phyloP scores from a whole-genome alignment of 2,329 filamentous ascomycete species.

The Neofusicoccum ribis region DNA sequence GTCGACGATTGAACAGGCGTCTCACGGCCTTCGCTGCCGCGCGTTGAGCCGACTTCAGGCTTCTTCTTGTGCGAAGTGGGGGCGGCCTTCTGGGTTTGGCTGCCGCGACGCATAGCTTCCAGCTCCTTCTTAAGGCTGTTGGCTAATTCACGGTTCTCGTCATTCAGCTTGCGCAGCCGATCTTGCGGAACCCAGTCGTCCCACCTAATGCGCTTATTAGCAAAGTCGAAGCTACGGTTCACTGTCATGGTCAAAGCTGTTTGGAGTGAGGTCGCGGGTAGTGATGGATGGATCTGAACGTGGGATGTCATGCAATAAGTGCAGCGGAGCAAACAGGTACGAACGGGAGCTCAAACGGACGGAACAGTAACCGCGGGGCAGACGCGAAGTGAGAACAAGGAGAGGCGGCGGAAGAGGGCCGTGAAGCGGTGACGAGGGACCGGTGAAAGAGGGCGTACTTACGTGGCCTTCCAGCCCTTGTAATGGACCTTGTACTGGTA shows the following conservation, averaged over 20 bases:
- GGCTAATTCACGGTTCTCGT: slow-evolving; percentile 91
- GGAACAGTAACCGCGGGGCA: slow-evolving; percentile 21
- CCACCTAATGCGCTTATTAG: slow-evolving; percentile 60
- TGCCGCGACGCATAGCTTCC: slow-evolving; percentile 56
- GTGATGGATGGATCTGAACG: background rate
- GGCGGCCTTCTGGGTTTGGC: slow-evolving; percentile 35
- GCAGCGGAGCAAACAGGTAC: slow-evolving; percentile 5
- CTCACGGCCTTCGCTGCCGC: slow-evolving; percentile 77
- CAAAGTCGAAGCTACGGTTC: background rate
- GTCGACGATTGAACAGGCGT: slow-evolving; percentile 55
- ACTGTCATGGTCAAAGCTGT: background rate
- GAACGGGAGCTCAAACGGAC: background rate
- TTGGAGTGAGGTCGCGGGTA: background rate
- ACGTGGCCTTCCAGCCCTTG: slow-evolving; percentile 99
- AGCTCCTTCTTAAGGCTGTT: slow-evolving; percentile 69
- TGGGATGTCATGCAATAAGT: background rate
- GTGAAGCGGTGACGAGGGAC: slow-evolving; percentile 6
- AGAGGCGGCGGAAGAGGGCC: slow-evolving; percentile 2
- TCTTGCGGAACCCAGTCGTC: slow-evolving; percentile 97
- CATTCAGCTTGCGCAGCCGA: slow-evolving; percentile 88
- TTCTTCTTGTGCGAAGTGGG: slow-evolving; percentile 55
- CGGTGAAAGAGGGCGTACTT: slow-evolving; percentile 42
- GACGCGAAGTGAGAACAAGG: slow-evolving; percentile 22
- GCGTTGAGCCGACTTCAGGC: slow-evolving; percentile 56
- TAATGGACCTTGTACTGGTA: slow-evolving; percentile 95